Evolutionary conservation across 2,329 filamentous ascomycete genomes (phyloP).

Genomic region (Sarocladium kiliense): DNA sequence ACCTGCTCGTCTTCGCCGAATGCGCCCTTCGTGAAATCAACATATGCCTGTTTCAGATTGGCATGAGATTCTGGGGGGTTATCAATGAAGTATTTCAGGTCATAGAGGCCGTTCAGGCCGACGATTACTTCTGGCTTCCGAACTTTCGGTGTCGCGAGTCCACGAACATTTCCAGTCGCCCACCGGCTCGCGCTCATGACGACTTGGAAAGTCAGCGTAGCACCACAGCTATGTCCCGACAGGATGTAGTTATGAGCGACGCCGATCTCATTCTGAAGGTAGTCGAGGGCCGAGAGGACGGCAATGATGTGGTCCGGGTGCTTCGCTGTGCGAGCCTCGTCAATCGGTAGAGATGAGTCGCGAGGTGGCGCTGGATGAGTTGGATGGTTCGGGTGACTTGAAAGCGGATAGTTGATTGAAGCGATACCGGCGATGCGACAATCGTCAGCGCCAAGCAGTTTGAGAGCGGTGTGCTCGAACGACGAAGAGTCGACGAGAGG

Average conservation of each 20-base stretch:
- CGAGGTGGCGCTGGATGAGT: slow-evolving; percentile 22
- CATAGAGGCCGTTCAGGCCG: slow-evolving; percentile 62
- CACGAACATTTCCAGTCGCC: slow-evolving; percentile 19
- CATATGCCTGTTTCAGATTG: slow-evolving; percentile 37
- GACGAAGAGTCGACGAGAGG: slow-evolving; percentile 41
- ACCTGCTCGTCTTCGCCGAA: slow-evolving; percentile 48
- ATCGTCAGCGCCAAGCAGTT: slow-evolving; percentile 28
- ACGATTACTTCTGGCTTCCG: slow-evolving; percentile 45
- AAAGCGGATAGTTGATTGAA: slow-evolving; percentile 59
- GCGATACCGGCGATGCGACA: slow-evolving; percentile 37
- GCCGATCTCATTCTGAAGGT: slow-evolving; percentile 39
- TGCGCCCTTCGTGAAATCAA: slow-evolving; percentile 50
- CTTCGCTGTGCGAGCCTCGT: slow-evolving; percentile 35
- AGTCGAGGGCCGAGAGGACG: slow-evolving; percentile 43
- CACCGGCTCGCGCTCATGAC: slow-evolving; percentile 37
- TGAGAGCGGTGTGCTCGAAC: slow-evolving; percentile 39
- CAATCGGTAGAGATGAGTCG: slow-evolving; percentile 11
- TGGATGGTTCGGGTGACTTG: slow-evolving; percentile 41
- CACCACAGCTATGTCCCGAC: slow-evolving; percentile 59
- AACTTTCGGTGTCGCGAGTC: slow-evolving; percentile 12
- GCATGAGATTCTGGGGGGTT: slow-evolving; percentile 29
- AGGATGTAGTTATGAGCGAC: slow-evolving; percentile 48
- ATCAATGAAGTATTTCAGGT: slow-evolving; percentile 40
- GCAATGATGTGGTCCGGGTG: slow-evolving; percentile 59
- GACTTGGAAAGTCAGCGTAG: slow-evolving; percentile 58